These are phyloP conservation scores for Suhomyces xylopsoci DNA, from an alignment of 805 yeast genomes.

Conservation along the genomic window DNA sequence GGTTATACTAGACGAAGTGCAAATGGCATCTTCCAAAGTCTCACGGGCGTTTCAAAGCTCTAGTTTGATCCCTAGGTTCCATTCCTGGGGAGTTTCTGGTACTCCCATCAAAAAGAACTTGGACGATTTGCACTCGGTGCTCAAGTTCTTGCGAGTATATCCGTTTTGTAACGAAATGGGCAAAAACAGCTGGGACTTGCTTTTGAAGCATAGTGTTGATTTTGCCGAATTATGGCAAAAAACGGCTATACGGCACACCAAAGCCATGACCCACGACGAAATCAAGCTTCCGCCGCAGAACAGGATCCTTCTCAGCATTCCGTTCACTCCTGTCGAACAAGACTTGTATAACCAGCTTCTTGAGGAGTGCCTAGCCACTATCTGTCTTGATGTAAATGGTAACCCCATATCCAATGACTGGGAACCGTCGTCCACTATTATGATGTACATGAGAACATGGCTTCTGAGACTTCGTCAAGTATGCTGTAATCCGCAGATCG, in stretches of 20 bases:
- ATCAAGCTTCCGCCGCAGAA: constrained; percentile 76
- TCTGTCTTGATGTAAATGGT: constrained; percentile 53
- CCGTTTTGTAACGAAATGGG: constrained; percentile 59
- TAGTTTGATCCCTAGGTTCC: constrained; percentile 72
- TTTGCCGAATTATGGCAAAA: constrained; percentile 47
- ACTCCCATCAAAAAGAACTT: constrained; percentile 76
- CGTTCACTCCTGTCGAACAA: constrained; percentile 80
- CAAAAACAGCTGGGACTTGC: constrained; percentile 38
- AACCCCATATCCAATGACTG: constrained; percentile 48
- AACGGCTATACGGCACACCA: constrained; percentile 76
- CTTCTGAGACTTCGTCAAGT: constrained; percentile 65
- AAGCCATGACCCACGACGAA: constrained; percentile 75
- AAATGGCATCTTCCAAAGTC: constrained; percentile 75
- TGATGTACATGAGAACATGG: constrained; percentile 62
- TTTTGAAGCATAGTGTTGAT: constrained; percentile 17
- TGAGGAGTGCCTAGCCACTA: constrained; percentile 55
- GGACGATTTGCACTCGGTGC: constrained; percentile 65
- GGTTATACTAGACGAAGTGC: constrained; percentile 89
- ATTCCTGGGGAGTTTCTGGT: constrained; percentile 97
- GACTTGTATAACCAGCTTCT: constrained; percentile 71
- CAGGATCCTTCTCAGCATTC: constrained; percentile 64
- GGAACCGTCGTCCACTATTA: constrained; percentile 43
- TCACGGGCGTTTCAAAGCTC: constrained; percentile 82
- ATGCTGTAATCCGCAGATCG: constrained; percentile 75
- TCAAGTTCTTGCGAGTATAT: constrained; percentile 60